phyloP scores from a whole-genome alignment of 441 rosid genomes.

The Euphorbia celastroides region DNA sequence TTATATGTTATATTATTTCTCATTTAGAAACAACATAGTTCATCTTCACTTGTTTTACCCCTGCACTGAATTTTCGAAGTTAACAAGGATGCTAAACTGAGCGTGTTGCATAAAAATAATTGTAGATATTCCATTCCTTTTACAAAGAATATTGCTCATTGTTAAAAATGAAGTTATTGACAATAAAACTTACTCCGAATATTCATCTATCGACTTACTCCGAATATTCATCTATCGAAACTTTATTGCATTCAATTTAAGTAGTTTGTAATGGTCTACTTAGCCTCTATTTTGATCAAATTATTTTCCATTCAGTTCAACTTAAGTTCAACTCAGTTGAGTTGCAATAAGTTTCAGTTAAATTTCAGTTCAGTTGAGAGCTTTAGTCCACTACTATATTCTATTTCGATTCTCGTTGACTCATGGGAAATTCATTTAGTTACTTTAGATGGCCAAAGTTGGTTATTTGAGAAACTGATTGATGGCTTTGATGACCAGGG shows the following conservation, averaged over 20 bases:
- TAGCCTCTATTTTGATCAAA: too few species aligned
- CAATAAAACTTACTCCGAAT: background rate
- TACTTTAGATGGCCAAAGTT: background rate
- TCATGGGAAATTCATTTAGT: background rate
- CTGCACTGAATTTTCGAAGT: conserved; percentile 4
- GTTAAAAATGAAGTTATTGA: background rate
- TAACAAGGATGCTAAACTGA: background rate
- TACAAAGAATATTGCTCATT: background rate
- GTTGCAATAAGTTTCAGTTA: too few species aligned
- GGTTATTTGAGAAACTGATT: conserved; percentile 16
- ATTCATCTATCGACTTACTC: background rate
- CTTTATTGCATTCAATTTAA: background rate
- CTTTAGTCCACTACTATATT: background rate
- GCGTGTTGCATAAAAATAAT: background rate
- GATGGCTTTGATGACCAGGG: conserved; percentile 52
- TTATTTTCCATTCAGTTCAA: too few species aligned
- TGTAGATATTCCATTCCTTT: background rate
- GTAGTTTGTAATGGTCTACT: too few species aligned
- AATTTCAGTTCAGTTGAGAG: too few species aligned
- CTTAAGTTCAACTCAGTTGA: too few species aligned
- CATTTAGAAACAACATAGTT: background rate
- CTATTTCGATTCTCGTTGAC: background rate
- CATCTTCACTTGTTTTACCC: background rate
- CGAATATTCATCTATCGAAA: background rate
- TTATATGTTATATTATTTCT: background rate